phyloP scores from a whole-genome alignment of 2,329 filamentous ascomycete species.

The Aspergillus persii region DNA sequence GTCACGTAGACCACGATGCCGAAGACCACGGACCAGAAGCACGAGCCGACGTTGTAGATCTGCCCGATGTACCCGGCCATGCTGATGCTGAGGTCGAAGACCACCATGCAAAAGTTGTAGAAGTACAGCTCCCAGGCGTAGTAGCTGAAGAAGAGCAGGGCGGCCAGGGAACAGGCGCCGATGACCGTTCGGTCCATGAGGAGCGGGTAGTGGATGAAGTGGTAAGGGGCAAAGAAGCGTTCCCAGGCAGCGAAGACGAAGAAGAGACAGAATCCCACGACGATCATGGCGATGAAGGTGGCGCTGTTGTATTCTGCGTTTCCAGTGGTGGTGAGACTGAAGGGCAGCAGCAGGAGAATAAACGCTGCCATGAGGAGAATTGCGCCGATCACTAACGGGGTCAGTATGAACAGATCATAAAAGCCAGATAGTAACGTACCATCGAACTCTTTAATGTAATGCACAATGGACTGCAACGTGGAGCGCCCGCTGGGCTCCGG shows the following conservation, averaged over 20 bases:
- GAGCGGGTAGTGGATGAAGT: constrained; percentile 55
- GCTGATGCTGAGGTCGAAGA: constrained; percentile 46
- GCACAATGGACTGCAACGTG: constrained; percentile 45
- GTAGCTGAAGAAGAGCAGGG: constrained; percentile 49
- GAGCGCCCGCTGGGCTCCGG: constrained; percentile 47
- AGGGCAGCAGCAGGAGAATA: constrained; percentile 2
- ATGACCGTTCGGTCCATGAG: constrained; percentile 51
- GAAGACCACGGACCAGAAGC: constrained; percentile 51
- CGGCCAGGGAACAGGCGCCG: constrained; percentile 52
- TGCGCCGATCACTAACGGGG: constrained; percentile 19
- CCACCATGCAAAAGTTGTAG: constrained; percentile 54
- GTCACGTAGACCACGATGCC: constrained; percentile 50
- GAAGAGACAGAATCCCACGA: neutral
- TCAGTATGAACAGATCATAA: neutral
- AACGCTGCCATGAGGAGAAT: constrained; percentile 5
- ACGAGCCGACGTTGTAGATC: constrained; percentile 56
- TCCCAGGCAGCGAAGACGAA: constrained; percentile 55
- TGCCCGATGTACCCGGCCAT: constrained; percentile 48
- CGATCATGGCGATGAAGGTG: constrained; percentile 3
- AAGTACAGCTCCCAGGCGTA: constrained; percentile 56
- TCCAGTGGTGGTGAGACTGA: constrained; percentile 1
- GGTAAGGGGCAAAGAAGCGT: constrained; percentile 49
- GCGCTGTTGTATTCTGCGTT: constrained; percentile 2
- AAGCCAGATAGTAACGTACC: constrained; percentile 32
- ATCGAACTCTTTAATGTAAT: constrained; percentile 64